Evolutionary conservation across 2,329 filamentous ascomycete species (phyloP), one percentile per base, ranked within the genome.

Genomic region (Didymella segeticola): DNA sequence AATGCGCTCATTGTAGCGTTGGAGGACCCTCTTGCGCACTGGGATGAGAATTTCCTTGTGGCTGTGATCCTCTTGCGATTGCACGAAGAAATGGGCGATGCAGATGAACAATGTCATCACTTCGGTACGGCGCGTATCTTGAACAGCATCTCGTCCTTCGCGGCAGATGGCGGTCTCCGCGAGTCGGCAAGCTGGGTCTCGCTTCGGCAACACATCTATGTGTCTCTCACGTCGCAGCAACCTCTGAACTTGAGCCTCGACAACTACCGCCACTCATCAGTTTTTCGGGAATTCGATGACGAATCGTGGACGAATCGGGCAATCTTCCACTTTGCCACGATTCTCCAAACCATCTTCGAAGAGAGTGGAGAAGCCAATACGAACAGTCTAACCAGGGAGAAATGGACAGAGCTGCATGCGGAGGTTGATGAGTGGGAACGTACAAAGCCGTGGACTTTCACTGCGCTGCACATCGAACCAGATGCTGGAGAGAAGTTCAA

Each of bases 41-140:
- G 77, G 60, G 78, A 80, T 41, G 79, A 80, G 26, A 78, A 77
- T 14, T 73, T 81, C 2, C 66, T 82, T 0, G 74, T 79, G 1
- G 78, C 79, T 0, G 79, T 83, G 0, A 80, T 82, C 8, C 74
- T 82, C 5, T 64, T 82, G 17, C 75, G 80, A 0, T 70, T 81
- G 5, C 80, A 82, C 47, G 80, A 82, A 60, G 80, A 82, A 49
- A 74, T 74, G 70, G 71, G 72, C 20, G 70, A 74, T 27, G 61
- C 67, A 3, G 76, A 78, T 47, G 67, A 75, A 15, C 68, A 72
- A 14, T 75, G 70, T 34, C 74, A 78, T 45, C 73, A 77, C 12
- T 68, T 74, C 25, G 76, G 76, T 1, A 73, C 73, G 2, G 69
- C 72, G 0, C 71, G 73, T 7, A 73, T 78, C 1, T 62, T 78